These are phyloP conservation scores for Skeletonema menzelii DNA, from an alignment of 108 stramenopile genomes.

Conservation along the genomic window DNA sequence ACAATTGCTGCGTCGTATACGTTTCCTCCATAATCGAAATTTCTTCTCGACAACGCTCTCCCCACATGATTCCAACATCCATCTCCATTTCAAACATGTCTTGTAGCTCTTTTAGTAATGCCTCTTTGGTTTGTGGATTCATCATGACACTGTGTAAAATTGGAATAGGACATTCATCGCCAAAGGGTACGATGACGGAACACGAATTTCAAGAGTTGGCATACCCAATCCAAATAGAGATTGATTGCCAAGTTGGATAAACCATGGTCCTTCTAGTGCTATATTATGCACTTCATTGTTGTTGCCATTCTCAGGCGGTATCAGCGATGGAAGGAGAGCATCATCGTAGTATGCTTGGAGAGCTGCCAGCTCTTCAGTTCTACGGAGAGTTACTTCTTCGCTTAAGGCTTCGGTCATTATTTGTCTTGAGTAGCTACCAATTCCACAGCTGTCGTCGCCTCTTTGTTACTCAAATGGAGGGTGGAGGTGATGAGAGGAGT, in stretches of 20 bases:
- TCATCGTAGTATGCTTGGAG: conserved; percentile 1
- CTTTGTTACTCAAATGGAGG: no score
- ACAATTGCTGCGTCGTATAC: no score
- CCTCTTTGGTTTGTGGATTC: conserved; percentile 21
- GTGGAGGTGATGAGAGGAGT: no score
- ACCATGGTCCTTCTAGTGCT: conserved; percentile 2
- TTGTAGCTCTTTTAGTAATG: conserved; percentile 31
- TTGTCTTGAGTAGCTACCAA: no score
- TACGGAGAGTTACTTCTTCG: background rate
- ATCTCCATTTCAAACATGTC: conserved; percentile 46
- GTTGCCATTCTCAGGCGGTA: background rate
- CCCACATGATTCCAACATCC: conserved; percentile 67
- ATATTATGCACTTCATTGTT: no score
- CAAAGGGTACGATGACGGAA: conserved; percentile 46
- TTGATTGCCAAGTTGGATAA: background rate
- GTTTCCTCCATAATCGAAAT: conserved; percentile 3
- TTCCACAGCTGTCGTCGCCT: no score
- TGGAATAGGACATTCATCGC: conserved; percentile 28
- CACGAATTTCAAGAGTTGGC: conserved; percentile 38
- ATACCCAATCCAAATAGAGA: conserved; percentile 2
- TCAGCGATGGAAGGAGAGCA: background rate
- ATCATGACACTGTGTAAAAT: conserved; percentile 44
- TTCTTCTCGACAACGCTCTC: conserved; percentile 48
- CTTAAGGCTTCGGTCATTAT: background rate
- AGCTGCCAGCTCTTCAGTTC: conserved; percentile 1